These are phyloP conservation scores for Lonicera japonica DNA, from an alignment of 129 eudicot genomes.

Conservation along the genomic window DNA sequence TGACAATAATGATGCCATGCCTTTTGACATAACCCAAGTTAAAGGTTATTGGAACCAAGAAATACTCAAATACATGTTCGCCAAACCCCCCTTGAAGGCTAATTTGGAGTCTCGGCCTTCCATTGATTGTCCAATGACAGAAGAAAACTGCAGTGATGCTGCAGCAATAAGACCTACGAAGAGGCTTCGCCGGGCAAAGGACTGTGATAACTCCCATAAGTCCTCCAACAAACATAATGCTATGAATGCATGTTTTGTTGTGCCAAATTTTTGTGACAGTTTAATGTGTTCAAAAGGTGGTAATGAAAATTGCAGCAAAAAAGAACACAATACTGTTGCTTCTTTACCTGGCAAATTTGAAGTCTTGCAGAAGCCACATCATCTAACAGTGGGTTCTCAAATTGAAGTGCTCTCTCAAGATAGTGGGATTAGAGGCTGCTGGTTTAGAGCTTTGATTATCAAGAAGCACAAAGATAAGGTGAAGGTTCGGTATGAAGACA, in stretches of 20 bases:
- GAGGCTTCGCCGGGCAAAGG: slow-evolving; percentile 42
- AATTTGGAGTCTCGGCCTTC: neutral
- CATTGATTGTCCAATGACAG: slow-evolving; percentile 19
- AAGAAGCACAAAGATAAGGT: slow-evolving; percentile 65
- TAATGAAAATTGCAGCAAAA: neutral
- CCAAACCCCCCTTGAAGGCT: slow-evolving; percentile 7
- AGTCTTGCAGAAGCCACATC: slow-evolving; percentile 4
- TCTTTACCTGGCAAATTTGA: slow-evolving; percentile 3
- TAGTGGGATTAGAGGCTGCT: slow-evolving; percentile 87
- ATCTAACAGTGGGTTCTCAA: slow-evolving; percentile 43
- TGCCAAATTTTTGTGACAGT: neutral
- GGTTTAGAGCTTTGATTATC: slow-evolving; percentile 71
- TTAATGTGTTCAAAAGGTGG: slow-evolving; percentile 9
- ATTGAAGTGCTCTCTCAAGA: slow-evolving; percentile 85
- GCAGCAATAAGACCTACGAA: slow-evolving; percentile 47
- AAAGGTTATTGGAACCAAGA: slow-evolving; percentile 81
- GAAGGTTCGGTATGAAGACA: slow-evolving; percentile 66
- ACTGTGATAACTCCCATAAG: slow-evolving; percentile 7
- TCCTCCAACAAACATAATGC: slow-evolving; percentile 6
- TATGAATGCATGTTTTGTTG: neutral
- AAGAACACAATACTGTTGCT: slow-evolving; percentile 6
- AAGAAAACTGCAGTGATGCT: slow-evolving; percentile 18
- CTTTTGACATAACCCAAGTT: slow-evolving; percentile 67
- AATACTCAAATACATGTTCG: slow-evolving; percentile 29
- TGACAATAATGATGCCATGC: slow-evolving; percentile 62